Evolutionary conservation across 306 rosid species (phyloP), one percentile per base, ranked within the genome.

Genomic region (Ziziphus jujuba): DNA sequence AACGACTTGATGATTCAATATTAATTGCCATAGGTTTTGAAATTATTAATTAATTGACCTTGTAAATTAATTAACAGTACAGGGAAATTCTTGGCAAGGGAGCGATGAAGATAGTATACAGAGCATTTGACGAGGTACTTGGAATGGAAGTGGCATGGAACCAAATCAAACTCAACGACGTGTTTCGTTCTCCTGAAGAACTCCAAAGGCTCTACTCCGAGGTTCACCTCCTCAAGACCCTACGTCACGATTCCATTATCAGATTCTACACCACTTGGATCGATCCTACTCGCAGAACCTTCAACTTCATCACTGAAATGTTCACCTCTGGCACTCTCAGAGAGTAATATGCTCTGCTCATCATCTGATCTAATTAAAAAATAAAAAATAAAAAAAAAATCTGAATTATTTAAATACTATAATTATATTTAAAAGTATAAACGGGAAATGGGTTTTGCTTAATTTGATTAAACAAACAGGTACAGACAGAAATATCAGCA

Each of bases 71-170:
- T 20, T 34, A 36, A 68, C 72, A 92, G 97, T 84, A 81, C 38
- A 84, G 75, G 72, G 98, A 92, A 59, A 36, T 89, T 65, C 78
- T 89, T 6, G 98, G 98, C 6, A 89, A 77, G 75, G 98, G 98
- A 75, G 98, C 98, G 12, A 80, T 84, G 92, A 92, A 92, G 72
- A 83, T 75, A 1, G 98, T 92, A 34, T 92, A 92, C 23, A 86
- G 70, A 45, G 96, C 84, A 51, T 89, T 92, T 69, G 98, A 92
- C 69, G 89, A 89, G 65, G 75, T 77, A 5, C 63, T 80, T 16
- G 98, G 92, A 48, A 81, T 87, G 45, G 98, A 92, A 77, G 98
- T 92, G 51, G 98, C 98, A 45, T 92, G 98, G 98, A 92, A 87
- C 73, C 97, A 86, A 78, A 87, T 89, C 66, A 77, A 84, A 54